These are phyloP conservation scores for Tetrapisispora pingtungensis DNA, from an alignment of 805 yeast species.

Conservation along the genomic window DNA sequence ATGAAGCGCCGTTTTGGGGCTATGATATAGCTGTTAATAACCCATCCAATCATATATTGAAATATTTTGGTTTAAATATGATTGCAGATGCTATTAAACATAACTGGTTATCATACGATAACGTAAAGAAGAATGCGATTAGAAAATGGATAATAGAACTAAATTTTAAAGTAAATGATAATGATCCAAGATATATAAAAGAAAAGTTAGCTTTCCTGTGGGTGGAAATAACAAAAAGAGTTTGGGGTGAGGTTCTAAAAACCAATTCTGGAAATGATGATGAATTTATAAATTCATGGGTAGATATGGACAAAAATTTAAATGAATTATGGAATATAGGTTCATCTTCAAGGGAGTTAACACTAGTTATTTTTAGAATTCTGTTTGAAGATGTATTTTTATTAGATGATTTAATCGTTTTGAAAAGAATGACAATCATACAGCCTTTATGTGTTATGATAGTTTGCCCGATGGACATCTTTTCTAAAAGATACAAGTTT, in stretches of 20 bases:
- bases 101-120: slow-evolving; percentile 45
- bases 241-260: slow-evolving; percentile 74
- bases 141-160: slow-evolving; percentile 81
- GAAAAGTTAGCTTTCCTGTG: slow-evolving; percentile 85
- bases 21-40: slow-evolving; percentile 65
- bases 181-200: slow-evolving; percentile 80
- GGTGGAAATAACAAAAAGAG: slow-evolving; percentile 83
- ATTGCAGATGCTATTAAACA: slow-evolving; percentile 60
- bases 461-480: slow-evolving; percentile 58
- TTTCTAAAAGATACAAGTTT: slow-evolving; percentile 54
- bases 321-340: slow-evolving; percentile 64
- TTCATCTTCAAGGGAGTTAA: slow-evolving; percentile 58
- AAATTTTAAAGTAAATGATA: slow-evolving; percentile 43
- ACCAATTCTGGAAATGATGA: slow-evolving; percentile 26
- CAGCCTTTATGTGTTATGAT: slow-evolving; percentile 79
- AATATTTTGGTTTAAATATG: slow-evolving; percentile 83
- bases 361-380: slow-evolving; percentile 70
- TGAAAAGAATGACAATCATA: slow-evolving; percentile 64
- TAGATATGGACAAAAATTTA: slow-evolving; percentile 71
- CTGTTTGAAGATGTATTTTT: slow-evolving; percentile 88
- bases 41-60: slow-evolving; percentile 56
- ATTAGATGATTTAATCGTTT: slow-evolving; percentile 83
- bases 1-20: slow-evolving; percentile 88
- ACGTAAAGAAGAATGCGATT: slow-evolving; percentile 52
- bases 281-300: slow-evolving; percentile 64